Conservation (phyloP, 129 eudicot genomes). For the Lactuca saligna region DNA sequence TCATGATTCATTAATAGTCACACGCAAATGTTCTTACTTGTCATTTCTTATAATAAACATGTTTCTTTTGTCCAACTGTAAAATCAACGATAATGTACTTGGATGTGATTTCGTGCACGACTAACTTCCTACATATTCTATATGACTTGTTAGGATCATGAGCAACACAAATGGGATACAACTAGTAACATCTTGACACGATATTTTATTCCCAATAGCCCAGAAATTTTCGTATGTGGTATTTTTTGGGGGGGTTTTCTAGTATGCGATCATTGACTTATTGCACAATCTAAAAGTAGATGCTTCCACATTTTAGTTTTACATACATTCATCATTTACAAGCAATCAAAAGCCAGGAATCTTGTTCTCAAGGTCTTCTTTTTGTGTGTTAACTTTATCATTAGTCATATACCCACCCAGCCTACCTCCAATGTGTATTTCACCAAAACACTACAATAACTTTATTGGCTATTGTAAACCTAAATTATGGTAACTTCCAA, state of each 20-base stretch:
- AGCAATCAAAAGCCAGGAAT: constrained; percentile 31
- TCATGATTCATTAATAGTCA: not conserved
- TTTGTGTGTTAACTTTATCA: constrained; percentile 19
- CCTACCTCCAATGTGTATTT: constrained; percentile 8
- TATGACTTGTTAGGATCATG: constrained; percentile 14
- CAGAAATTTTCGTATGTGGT: not conserved
- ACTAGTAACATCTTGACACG: constrained; percentile 1
- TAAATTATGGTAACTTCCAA: constrained; percentile 8
- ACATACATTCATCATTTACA: constrained; percentile 20
- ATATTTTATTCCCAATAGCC: not conserved
- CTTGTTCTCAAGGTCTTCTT: constrained; percentile 27
- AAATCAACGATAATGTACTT: not conserved
- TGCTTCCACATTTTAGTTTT: constrained; percentile 10
- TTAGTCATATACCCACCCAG: constrained; percentile 18
- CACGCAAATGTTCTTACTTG: not conserved
- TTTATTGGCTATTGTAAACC: constrained; percentile 10
- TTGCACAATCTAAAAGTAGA: constrained; percentile 17
- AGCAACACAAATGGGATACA: not conserved
- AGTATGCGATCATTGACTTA: constrained; percentile 11
- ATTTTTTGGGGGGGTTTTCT: not conserved
- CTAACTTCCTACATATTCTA: not conserved
- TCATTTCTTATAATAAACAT: constrained; percentile 2
- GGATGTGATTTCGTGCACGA: constrained; percentile 16
- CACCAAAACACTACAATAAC: constrained; percentile 25
- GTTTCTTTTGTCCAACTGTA: constrained; percentile 1